Base-by-base conservation (phyloP, 345 rosid species). In the Sapria himalayana region DNA sequence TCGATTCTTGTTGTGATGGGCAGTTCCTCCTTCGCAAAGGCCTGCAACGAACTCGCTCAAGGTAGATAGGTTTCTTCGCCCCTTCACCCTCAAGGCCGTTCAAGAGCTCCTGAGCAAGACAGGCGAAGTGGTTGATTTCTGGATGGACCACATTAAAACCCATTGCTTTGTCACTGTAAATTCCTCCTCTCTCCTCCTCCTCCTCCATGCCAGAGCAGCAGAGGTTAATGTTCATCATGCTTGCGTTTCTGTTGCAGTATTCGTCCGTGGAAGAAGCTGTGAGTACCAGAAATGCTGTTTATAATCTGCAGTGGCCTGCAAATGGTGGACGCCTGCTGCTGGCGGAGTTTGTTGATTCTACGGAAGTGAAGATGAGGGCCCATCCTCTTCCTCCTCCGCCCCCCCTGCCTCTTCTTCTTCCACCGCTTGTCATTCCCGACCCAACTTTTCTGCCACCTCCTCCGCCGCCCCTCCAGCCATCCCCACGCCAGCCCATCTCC, bases 131-230 rank as follows among this genome's bases (percentile, higher is more conserved):
- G 55, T 70, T 20, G 65, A 66, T 60, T 91, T 89, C 68, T 89
- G 98, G 98, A 89, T 89, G 98, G 94, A 89, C 37, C 67, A 76
- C 25, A 89, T 89, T 45, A 89, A 89, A 67, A 89, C 98, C 29
- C 98, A 89, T 65, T 89, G 98, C 72, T 89, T 62, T 45, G 84
- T 80, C 21, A 67, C 73, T 31, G 99, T 91, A 75, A 71, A 92
- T 33, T 29, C 10, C 52, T 50, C 25, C 37, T 12, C 53, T 34
- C 43, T 51, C 25, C 22, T 12, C 4, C 22, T 31, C 27, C 13
- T 22, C 15, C 34, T 20, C 19, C 39, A 20, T 16, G 7, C 22
- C 9, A 18, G 1, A 18, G 8, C 7, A 2, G 22, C 4, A 37
- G 8, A 16, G n/a, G n/a, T n/a, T n/a, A n/a, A n/a, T n/a, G n/a